Evolutionary conservation across 2,329 filamentous ascomycete species (phyloP), one percentile per base, ranked within the genome.

Genomic region (Gaeumannomyces sp.): DNA sequence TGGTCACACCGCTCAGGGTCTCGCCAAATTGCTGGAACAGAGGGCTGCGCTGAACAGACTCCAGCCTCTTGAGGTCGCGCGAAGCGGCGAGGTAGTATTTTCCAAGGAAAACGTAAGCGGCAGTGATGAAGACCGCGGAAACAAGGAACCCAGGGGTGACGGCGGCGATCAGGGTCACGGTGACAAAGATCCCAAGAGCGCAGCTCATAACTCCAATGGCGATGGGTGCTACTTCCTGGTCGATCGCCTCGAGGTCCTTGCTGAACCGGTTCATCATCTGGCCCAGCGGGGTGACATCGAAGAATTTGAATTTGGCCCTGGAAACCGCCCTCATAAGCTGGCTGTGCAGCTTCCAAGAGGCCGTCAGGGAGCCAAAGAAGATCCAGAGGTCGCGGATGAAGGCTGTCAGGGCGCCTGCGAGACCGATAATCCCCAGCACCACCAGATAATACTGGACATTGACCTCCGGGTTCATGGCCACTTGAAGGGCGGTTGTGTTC

Each of bases 221-320:
- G 57, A 96, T 88, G 2, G 93, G 92, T 0, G 95, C 93, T 65
- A 99, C 91, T 75, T 99, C 95, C 74, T 99, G 95, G 70, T 99
- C 95, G 27, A 99, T 84, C 14, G 93, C 88, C 75, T 99, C 93
- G 19, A 99, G 85, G 75, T 99, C 95, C 77, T 98, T 98, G 75
- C 94, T 98, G 79, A 99, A 99, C 27, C 95, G 88, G 77, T 99
- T 99, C 89, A 98, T 98, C 72, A 99, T 83, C 76, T 97, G 94
- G 16, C 95, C 95, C 0, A 98, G 85, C 2, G 95, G 95, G 0
- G 95, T 99, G 1, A 94, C 90, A 73, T 99, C 95, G 72, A 99
- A 99, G 79, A 99, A 99, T 73, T 91, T 93, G 82, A 99, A 98
- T 74, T 93, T 94, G 35, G 95, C 95, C 69, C 93, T 88, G 19